Base-by-base conservation (phyloP, 371 early-diverging fungal genomes). In the Encephalitozoon hellem region DNA sequence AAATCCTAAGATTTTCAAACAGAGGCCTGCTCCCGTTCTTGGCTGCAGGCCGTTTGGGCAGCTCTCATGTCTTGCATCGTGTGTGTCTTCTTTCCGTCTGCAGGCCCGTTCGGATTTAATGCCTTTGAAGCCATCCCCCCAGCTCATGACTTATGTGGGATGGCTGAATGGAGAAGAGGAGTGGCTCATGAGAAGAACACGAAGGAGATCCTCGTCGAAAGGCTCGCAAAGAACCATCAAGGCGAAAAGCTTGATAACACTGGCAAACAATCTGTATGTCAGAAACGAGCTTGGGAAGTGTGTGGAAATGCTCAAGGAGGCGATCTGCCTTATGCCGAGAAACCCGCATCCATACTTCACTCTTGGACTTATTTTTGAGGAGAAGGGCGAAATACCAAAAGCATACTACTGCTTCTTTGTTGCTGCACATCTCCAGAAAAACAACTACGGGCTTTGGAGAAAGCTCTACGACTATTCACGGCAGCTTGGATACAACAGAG, bases 311-410 rank as follows among this genome's bases (percentile, higher is more conserved):
- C 72, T 82, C 18, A 76, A 82, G 67, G 67, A 79, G 38, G 68
- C 76, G 2, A 76, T 82, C 11, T 65, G 42, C n/a, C 64, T 71
- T 30, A n/a, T 47, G 38, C 81, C 80, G 21, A 80, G 69, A n/a
- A 67, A 72, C 55, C 53, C 67, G 11, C 77, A 72, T 25, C 76
- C 83, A 21, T 84, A 80, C 71, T 81, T 82, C 70, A 64, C 82
- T 38, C 87, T 94, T 74, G 96, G 91, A 42, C 83, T 92, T 52
- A 89, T 94, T 25, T 91, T 93, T 76, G 93, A 94, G 75, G 93
- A 94, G 76, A 77, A 89, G 51, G 91, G 91, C 8, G 89, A 91
- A 45, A 73, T 79, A 12, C 86, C 86, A 18, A 90, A 90, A 77
- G 89, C 93, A 0, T 82, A 91, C 41, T 89, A 90, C 69, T 81